phyloP scores from a whole-genome alignment of 1,139 yeast genomes.

The Magnusiomyces ingens region DNA sequence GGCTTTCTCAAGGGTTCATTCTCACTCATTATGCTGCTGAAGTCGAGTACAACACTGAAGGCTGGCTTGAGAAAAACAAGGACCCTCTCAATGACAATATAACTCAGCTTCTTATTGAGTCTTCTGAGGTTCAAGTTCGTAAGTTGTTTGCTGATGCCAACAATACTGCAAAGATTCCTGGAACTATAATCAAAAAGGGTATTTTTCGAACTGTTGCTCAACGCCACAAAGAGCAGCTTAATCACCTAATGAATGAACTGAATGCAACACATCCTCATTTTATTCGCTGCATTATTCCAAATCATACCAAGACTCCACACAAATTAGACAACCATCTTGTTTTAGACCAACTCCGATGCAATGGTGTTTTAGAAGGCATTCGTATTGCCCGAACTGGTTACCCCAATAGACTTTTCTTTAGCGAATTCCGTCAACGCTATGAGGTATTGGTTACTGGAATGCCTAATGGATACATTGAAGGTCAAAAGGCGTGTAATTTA shows the following conservation, averaged over 20 bases:
- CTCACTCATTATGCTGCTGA: conserved; percentile 92
- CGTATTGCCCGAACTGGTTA: conserved; percentile 95
- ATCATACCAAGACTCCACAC: conserved; percentile 63
- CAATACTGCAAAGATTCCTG: conserved; percentile 3
- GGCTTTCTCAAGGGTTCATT: conserved; percentile 50
- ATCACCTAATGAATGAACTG: conserved; percentile 64
- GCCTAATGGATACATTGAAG: conserved; percentile 36
- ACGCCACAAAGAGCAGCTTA: conserved; percentile 66
- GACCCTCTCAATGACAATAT: conserved; percentile 86
- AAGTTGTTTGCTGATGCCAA: conserved; percentile 36
- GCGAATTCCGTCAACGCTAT: conserved; percentile 72
- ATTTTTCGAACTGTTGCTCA: conserved; percentile 77
- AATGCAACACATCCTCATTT: conserved; percentile 89
- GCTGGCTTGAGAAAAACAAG: conserved; percentile 91
- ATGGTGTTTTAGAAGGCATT: conserved; percentile 97
- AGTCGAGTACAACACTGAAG: conserved; percentile 85
- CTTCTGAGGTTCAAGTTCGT: conserved; percentile 49
- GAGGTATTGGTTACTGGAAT: conserved; percentile 49
- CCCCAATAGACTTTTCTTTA: conserved; percentile 83
- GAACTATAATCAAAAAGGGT: conserved; percentile 34
- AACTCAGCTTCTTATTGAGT: conserved; percentile 48
- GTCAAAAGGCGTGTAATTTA: conserved; percentile 59
- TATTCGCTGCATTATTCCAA: conserved; percentile 93
- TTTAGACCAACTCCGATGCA: conserved; percentile 84
- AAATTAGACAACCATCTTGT: conserved; percentile 71